phyloP scores from a whole-genome alignment of 306 rosid genomes.

The Morella rubra region DNA sequence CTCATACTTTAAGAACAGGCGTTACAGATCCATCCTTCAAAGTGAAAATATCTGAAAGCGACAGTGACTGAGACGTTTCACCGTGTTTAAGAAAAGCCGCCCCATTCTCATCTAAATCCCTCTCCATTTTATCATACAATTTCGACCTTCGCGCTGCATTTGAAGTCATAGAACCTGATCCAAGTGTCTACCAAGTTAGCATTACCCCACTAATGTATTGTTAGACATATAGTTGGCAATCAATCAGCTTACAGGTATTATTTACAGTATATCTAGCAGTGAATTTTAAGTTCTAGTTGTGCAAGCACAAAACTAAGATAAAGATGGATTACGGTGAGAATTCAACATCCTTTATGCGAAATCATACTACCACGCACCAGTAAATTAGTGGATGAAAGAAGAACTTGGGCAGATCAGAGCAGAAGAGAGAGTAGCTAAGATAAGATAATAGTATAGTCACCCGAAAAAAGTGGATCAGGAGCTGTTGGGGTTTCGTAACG shows the following conservation, averaged over 20 bases:
- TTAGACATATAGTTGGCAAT: not conserved
- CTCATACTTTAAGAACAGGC: constrained; percentile 70
- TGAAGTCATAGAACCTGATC: constrained; percentile 40
- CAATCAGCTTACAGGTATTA: too few relatives aligned
- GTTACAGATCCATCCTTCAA: constrained; percentile 70
- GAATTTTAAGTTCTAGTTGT: too few relatives aligned
- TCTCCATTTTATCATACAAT: constrained; percentile 75
- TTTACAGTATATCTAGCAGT: too few relatives aligned
- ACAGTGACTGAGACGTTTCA: constrained; percentile 87
- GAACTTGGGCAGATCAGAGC: not conserved
- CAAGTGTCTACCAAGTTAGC: constrained; percentile 24
- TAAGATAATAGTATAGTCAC: constrained; percentile 14
- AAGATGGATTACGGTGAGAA: too few relatives aligned
- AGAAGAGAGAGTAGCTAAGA: not conserved
- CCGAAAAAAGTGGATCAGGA: constrained; percentile 33
- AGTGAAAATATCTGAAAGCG: constrained; percentile 81
- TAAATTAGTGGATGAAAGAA: not conserved
- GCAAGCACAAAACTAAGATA: too few relatives aligned
- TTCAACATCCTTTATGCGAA: too few relatives aligned
- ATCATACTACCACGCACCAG: not conserved
- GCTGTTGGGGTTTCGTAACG: constrained; percentile 15
- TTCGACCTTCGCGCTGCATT: constrained; percentile 55
- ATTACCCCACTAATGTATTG: not conserved
- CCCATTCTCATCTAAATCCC: constrained; percentile 80
- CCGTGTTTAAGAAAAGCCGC: constrained; percentile 72